Evolutionary conservation across 495 filamentous ascomycete species (phyloP), one percentile per base, ranked within the genome.

Genomic region (Hypoxylon lienhwacheense): DNA sequence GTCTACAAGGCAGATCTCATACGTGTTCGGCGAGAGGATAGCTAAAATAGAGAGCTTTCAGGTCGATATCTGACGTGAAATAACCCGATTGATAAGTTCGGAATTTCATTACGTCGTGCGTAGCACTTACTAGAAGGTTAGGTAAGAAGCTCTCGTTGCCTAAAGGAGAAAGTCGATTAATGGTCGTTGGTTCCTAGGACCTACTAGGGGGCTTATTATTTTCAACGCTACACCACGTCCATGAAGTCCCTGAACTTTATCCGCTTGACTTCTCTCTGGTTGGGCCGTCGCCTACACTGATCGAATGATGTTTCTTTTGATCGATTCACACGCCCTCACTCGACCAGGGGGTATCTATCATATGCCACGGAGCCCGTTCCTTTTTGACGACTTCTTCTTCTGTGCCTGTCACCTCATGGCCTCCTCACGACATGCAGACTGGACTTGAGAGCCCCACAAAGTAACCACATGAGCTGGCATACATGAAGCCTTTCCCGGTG

Each of bases 381-480:
- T 56, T 40, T 53, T 47, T 55, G 36, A 45, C 47, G 43, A 31
- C 58, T 44, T 61, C 47, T 4, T 22, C 46, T 47, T 28, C 52
- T 48, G 32, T 53, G 43, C 47, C 58, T 47, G 58, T 53, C 53
- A 61, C 47, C 47, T 61, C 52, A 37, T 16, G 52, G 16, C 41
- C 58, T 61, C 58, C 58, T 61, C 58, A 53, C 58, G 47, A 42
- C 36, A 52, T 61, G 52, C 52, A 55, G 31, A 61, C 35, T 39
- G 58, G 50, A 61, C 35, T 61, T 26, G 41, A 44, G 28, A 43
- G 58, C 58, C 58, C 58, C 58, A 61, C 58, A 61, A 61, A 61
- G 58, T 61, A 61, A 61, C 58, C 58, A 61, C 58, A 61, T 61
- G 58, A 61, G 58, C 58, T 61, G 58, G 58, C 58, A 61, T 61